Percentiles rank a stretch among this genome's conserved stretches.
These are phyloP conservation scores for Moniliophthora roreri DNA, from an alignment of 1,284 basidiomycete species.

Conservation along the genomic window DNA sequence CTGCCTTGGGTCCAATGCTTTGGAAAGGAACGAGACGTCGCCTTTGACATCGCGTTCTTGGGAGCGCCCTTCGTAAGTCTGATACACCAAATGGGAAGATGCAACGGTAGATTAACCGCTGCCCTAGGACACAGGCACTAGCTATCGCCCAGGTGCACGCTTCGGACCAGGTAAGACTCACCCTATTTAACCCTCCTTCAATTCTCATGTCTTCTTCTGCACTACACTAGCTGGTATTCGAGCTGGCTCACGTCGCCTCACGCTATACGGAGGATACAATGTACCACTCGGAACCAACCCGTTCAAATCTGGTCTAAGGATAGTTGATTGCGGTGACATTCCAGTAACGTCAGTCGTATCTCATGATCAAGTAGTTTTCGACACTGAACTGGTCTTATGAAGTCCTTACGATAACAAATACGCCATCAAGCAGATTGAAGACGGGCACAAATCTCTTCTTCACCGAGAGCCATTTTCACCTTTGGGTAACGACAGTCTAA, in stretches of 20 bases:
- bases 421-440: constrained; percentile 75
- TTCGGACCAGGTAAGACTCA: constrained; percentile 62
- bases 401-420: constrained; percentile 69
- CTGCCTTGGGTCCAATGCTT: constrained; percentile 76
- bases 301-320: constrained; percentile 56
- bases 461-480: constrained; percentile 59
- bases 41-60: constrained; percentile 77
- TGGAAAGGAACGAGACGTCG: constrained; percentile 48
- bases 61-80: constrained; percentile 72
- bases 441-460: constrained; percentile 62
- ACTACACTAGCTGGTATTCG: constrained; percentile 66
- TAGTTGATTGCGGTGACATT: constrained; percentile 74
- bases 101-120: background rate
- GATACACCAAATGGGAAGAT: constrained; percentile 3
- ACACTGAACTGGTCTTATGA: constrained; percentile 26
- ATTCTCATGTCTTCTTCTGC: no score
- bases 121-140: constrained; percentile 67
- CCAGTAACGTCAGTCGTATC: constrained; percentile 47
- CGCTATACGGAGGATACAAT: constrained; percentile 74
- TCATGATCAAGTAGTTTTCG: background rate
- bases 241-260: constrained; percentile 70
- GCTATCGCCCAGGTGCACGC: constrained; percentile 76
- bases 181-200: no score
- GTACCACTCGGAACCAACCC: constrained; percentile 71
- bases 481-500: constrained; percentile 58